Evolutionary conservation across 108 stramenopile species (phyloP), one percentile per base, ranked within the genome.

Genomic region (Fragilariopsis cylindrus): DNA sequence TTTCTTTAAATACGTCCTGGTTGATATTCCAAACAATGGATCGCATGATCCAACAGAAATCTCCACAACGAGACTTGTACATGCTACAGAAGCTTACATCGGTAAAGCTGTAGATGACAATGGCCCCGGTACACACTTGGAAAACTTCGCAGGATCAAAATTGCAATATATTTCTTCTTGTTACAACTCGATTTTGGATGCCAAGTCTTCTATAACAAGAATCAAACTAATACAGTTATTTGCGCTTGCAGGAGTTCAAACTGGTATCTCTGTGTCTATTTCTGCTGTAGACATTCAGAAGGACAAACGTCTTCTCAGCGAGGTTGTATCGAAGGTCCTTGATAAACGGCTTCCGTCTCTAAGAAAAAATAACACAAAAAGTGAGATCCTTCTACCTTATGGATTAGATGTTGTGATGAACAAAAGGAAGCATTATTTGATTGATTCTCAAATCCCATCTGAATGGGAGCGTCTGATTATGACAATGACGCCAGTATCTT

Each of bases 351-450:
- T 64, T 5, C 62, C 62, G 0, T 7, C 39, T 7, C 9, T 69
- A 13, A 15, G 67, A 13, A 69, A 69, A 8, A 50, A n/a, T 21
- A 13, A 48, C 4, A n/a, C 50, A n/a, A 69, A 69, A 53, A 44
- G 12, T 13, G n/a, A 48, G 0, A 50, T 69, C 9, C 5, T 52
- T 50, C 8, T 69, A 18, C 67, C 67, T 21, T 69, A 69, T 13
- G 67, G 50, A 21, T 44, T 69, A 13, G 67, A 21, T n/a, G 50
- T 69, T 52, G 46, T 69, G 9, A 53, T 69, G 47, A 53, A 69
- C 52, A 15, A 21, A 53, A 48, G 48, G 1, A 69, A 69, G 48
- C 43, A 30, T 21, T 50, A 50, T 6, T 18, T 69, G 13, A 30
- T 69, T n/a, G 67, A 69, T 50, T 69, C 49, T n/a, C 48, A 69